Base-by-base conservation (phyloP, 768 basidiomycete genomes). In the Porphyrellus cyaneotinctus region DNA sequence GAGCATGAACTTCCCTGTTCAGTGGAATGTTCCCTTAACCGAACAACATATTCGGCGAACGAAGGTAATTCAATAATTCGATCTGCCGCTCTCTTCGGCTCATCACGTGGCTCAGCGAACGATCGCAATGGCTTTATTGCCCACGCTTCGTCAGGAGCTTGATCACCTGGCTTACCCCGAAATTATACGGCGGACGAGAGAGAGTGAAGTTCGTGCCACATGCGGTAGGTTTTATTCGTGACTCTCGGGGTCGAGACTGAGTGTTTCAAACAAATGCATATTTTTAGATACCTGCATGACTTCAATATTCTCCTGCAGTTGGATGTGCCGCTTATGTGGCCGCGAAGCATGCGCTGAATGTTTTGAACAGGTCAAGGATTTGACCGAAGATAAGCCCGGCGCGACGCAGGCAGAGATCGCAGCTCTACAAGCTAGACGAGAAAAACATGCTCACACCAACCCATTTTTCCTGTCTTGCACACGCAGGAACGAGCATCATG, bases 311-410 rank as follows among this genome's bases (percentile, higher is more conserved):
- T 87, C 88, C 7, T 84, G 83, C 52, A 87, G 84, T 28, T 95
- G 89, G 84, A 88, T 95, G 81, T 95, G 93, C 66, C 79, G 87
- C n/a, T 65, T 82, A 35, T 97, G 95, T 67, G 95, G 91, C 6
- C 83, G 91, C 11, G 95, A 97, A 70, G 83, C 88, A 10, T 97
- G 95, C 65, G 76, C 84, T 1, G 88, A 91, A 54, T 97, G 95
- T 65, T 89, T 82, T 62, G 74, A 78, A 24, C 84, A 82, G 58
- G 82, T 95, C 47, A 70, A 73, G 50, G 81, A 84, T 14, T 71
- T 88, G 32, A 89, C 85, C 10, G 70, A 74, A 53, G 80, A 79
- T 54, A 75, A 73, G 26, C 69, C 74, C 2, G 76, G 73, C 30
- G 78, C 79, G 5, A 71, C 73, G 10, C 74, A 75, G 33, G 70